phyloP scores from a whole-genome alignment of 768 basidiomycete species.

The Tylopilus vinaceipallidus region DNA sequence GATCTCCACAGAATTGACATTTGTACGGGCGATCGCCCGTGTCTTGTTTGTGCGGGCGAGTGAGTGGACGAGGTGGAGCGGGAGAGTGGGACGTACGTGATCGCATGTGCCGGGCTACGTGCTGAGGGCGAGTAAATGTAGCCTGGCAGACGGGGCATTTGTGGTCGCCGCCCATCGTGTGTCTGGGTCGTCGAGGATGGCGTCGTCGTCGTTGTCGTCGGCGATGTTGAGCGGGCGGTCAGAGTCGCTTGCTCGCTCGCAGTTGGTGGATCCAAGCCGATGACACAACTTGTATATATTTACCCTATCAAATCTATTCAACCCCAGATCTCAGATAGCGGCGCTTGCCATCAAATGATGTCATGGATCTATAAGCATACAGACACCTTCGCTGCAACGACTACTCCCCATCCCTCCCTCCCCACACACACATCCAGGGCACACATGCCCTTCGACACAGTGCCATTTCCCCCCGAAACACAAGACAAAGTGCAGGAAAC shows the following conservation, averaged over 20 bases:
- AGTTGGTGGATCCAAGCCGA: slow-evolving; percentile 29
- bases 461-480: background rate
- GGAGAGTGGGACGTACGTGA: slow-evolving; percentile 60
- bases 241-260: slow-evolving; percentile 18
- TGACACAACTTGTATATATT: slow-evolving; percentile 41
- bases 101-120: slow-evolving; percentile 89
- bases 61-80: slow-evolving; percentile 21
- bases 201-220: slow-evolving; percentile 9
- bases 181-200: background rate
- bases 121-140: slow-evolving; percentile 85
- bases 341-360: slow-evolving; percentile 29
- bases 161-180: slow-evolving; percentile 74
- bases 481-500: background rate
- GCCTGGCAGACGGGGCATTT: slow-evolving; percentile 86
- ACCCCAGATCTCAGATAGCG: slow-evolving; percentile 38
- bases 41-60: slow-evolving; percentile 42
- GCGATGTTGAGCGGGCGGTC: slow-evolving; percentile 12
- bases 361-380: slow-evolving; percentile 22
- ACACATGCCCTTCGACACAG: background rate
- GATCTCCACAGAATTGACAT: slow-evolving; percentile 84
- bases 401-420: background rate
- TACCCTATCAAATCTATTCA: slow-evolving; percentile 25
- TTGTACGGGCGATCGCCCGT: slow-evolving; percentile 90
- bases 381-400: background rate
- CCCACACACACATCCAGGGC: no score